These are phyloP conservation scores for Ophiostoma sp. DNA, from an alignment of 2,329 filamentous ascomycete genomes.

Conservation along the genomic window DNA sequence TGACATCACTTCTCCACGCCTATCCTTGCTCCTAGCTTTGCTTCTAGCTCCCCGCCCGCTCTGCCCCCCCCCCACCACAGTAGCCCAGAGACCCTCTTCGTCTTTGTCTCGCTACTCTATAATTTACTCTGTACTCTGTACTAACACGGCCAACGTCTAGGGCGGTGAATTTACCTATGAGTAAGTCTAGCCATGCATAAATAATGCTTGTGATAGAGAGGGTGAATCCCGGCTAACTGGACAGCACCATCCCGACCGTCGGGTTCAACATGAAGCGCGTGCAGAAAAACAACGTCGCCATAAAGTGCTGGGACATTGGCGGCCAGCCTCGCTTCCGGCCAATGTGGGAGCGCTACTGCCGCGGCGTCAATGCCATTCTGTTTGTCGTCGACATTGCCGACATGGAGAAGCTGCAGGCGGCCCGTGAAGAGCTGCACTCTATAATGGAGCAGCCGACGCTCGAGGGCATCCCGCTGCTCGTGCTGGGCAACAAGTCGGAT, in stretches of 20 bases:
- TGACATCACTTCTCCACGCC: conserved; percentile 9
- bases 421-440: conserved; percentile 86
- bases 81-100: background rate
- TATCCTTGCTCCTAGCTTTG: conserved; percentile 21
- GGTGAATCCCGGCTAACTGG: background rate
- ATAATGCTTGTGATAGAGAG: too few species aligned
- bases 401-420: conserved; percentile 69
- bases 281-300: conserved; percentile 93
- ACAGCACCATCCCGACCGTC: conserved; percentile 92
- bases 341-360: conserved; percentile 99
- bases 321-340: conserved; percentile 94
- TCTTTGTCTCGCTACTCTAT: background rate
- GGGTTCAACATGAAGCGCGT: conserved; percentile 99
- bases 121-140: background rate
- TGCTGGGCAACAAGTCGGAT: conserved; percentile 96
- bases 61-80: conserved; percentile 15
- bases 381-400: conserved; percentile 98
- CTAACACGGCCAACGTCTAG: conserved; percentile 42
- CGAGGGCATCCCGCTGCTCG: conserved; percentile 83
- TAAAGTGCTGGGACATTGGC: conserved; percentile 98
- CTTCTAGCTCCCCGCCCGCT: conserved; percentile 13
- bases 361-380: conserved; percentile 93
- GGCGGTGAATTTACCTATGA: conserved; percentile 98
- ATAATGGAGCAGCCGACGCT: conserved; percentile 80
- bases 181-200: conserved; percentile 53